These are phyloP conservation scores for Lachnellula suecica DNA, from an alignment of 2,329 filamentous ascomycete species.

Conservation along the genomic window DNA sequence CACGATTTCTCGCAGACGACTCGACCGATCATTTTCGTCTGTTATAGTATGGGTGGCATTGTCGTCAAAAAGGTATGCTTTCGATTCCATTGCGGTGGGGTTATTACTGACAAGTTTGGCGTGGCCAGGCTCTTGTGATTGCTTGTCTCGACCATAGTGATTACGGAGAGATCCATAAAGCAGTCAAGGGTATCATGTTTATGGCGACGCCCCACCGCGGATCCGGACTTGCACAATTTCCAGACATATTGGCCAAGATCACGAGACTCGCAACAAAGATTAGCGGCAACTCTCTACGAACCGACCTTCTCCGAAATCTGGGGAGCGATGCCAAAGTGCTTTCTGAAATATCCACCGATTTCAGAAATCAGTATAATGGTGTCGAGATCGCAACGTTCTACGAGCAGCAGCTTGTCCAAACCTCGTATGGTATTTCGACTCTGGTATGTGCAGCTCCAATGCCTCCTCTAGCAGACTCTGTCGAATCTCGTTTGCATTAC, in stretches of 20 bases:
- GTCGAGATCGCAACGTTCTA: slow-evolving; percentile 20
- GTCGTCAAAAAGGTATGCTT: slow-evolving; percentile 15
- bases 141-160: slow-evolving; percentile 1
- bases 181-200: slow-evolving; percentile 36
- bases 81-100: too few species aligned
- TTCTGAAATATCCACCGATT: slow-evolving; percentile 13
- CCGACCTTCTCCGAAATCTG: slow-evolving; percentile 12
- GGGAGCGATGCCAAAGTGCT: slow-evolving; percentile 10
- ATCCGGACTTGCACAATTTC: slow-evolving; percentile 22
- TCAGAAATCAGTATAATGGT: slow-evolving; percentile 11
- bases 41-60: slow-evolving; percentile 26
- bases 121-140: slow-evolving; percentile 10
- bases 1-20: neutral
- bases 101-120: neutral
- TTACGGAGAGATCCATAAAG: slow-evolving; percentile 22
- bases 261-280: neutral
- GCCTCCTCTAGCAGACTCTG: too few species aligned
- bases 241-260: neutral
- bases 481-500: too few species aligned
- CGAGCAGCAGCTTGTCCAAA: slow-evolving; percentile 8
- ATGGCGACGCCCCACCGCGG: slow-evolving; percentile 40
- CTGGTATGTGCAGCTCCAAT: neutral
- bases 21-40: slow-evolving; percentile 20
- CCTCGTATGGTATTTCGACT: neutral
- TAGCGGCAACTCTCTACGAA: neutral